Base-by-base conservation (phyloP, 169 alveolate genomes). In the Plasmodium gaboni region DNA sequence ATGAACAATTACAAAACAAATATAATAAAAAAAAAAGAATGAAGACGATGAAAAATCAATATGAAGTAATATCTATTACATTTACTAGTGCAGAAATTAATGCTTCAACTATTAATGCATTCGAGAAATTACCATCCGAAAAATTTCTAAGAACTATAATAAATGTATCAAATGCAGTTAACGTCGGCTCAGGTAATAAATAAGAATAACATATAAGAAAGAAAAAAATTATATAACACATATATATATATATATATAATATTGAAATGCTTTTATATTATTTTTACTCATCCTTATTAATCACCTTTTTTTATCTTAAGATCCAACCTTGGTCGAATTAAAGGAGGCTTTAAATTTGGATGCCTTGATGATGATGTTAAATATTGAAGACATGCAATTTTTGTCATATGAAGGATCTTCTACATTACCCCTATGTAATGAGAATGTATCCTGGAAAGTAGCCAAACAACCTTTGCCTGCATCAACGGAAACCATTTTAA, bases 11-110 rank as follows among this genome's bases (percentile, higher is more conserved):
- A 60, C 93, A 32, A 83, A 80, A 74, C 42, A 70, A 65, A 55
- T 73, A 55, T 94, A 88, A 70, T 22, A 88, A 51, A 15, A 78
- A 28, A 87, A 73, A 57, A 85, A 89, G 83, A 64, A 74, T 48
- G 48, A 73, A 60, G 90, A 74, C 86, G 3, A 93, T 68, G 55
- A 73, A 88, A 92, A 93, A 92, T 24, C 90, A 94, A 60, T 95
- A 96, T 96, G 94, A 96, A 38, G 97, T 95, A 24, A 80, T 95
- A 42, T 94, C 97, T 19, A 67, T 94, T 53, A 95, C 97, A 13
- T 95, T 95, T 68, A 92, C 95, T 95, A 95, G 97, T 73, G 97
- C 93, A 65, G 95, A 95, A 92, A 95, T 95, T 65, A 93, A 88
- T 64, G 87, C 91, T 38, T 92, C 96, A 32, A 94, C 90, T 22